Base-by-base conservation (phyloP, 2,329 filamentous ascomycete genomes). In the Colletotrichum somersetense region DNA sequence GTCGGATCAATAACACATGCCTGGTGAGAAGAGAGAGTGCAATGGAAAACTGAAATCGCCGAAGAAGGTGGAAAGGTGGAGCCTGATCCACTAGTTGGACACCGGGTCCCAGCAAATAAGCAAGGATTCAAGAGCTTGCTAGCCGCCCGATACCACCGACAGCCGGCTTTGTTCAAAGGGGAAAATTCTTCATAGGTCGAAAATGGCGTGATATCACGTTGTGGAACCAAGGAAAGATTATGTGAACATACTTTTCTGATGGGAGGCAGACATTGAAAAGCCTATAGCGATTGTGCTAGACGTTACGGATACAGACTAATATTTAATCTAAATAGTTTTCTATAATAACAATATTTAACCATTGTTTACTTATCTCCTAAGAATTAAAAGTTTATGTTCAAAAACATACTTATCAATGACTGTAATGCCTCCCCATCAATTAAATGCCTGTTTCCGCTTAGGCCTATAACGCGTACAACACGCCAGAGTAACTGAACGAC, bases 241-340 rank as follows among this genome's bases (percentile, higher is more conserved):
- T 26, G 26, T 26, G 1, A 3, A 26, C 26, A 26, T 26, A 26
- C 26, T 26, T 26, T 26, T 26, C 26, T 26, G 3, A 26, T 26
- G 81, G 87, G 0, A 89, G 74, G 75, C 75, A 0, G 74, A 62
- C 0, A 74, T 89, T 38, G 79, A 26, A 0, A 84, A 81, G 40
- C 87, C 87, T 1, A 80, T 6, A 81, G 42, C 75, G 89, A 67
- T 75, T 89, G 26, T 1, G 18, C 85, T 83, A 85, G 0, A 74
- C 89, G 57, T 3, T 26, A 3, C 87, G 89, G 76, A 75, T 26
- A 3, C 87, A 89, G 76, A 75, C 88, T 4, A 89, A 89, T 69
- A 86, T 89, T 35, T 79, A 87, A 1, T 87, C 79, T 1, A 87
- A 87, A 3, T 71, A 76, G 6, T 73, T 88, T 8, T 87, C 86